Evolutionary conservation across 164 flowering plant species (phyloP).

Genomic region (Dillenia turbinata): DNA sequence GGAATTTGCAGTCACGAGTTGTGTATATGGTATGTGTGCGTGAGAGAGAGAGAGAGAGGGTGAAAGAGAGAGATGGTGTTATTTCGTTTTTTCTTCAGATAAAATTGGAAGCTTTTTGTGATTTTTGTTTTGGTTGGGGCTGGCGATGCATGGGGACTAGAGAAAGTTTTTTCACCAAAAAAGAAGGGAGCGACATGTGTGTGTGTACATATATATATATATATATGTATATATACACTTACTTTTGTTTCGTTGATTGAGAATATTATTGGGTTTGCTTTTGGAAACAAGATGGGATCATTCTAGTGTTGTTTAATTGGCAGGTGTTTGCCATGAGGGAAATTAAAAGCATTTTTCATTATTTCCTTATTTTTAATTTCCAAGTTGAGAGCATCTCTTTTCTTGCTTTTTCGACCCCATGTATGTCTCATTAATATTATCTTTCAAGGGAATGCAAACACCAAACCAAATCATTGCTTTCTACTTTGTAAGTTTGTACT

Average conservation of each 20-base stretch:
- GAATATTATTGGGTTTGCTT: slow-evolving; percentile 42
- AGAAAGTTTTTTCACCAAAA: slow-evolving; percentile 25
- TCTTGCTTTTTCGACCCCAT: too few relatives aligned
- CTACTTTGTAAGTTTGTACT: too few relatives aligned
- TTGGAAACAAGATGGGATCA: slow-evolving; percentile 37
- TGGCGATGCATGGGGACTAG: slow-evolving; percentile 67
- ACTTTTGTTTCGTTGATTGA: slow-evolving; percentile 31
- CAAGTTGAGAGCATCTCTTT: background rate
- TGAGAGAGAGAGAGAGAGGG: slow-evolving; percentile 5
- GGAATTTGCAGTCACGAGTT: slow-evolving; percentile 28
- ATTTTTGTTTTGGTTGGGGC: too few relatives aligned
- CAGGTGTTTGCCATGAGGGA: slow-evolving; percentile 48
- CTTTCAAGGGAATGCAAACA: too few relatives aligned
- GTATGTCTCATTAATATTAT: too few relatives aligned
- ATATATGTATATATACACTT: too few relatives aligned
- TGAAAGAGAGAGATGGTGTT: slow-evolving; percentile 3
- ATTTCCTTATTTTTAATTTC: slow-evolving; percentile 6
- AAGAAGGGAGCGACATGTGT: slow-evolving; percentile 10
- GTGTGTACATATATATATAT: too few relatives aligned
- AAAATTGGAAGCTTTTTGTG: background rate
- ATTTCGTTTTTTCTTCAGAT: slow-evolving; percentile 5
- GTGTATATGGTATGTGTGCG: too few relatives aligned
- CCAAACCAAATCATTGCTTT: too few relatives aligned
- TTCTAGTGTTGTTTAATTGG: slow-evolving; percentile 19
- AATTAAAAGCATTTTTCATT: slow-evolving; percentile 19